Conservation (phyloP, 306 rosid species). For the Begonia fuchsioides region DNA sequence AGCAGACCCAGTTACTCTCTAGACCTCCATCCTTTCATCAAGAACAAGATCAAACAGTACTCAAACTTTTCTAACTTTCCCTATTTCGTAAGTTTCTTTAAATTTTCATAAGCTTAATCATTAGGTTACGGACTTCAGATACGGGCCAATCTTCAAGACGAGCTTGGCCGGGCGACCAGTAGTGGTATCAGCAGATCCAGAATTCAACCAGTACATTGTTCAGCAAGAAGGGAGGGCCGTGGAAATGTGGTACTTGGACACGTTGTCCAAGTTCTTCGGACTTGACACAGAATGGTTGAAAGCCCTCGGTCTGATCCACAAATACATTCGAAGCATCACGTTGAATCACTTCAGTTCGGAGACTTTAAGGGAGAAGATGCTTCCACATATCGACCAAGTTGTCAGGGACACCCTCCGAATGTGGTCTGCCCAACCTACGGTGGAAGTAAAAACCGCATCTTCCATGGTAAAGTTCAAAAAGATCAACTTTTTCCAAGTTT, state of each 20-base stretch:
- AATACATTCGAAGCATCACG: constrained; percentile 7
- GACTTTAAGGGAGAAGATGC: constrained; percentile 2
- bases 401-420: background rate
- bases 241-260: constrained; percentile 12
- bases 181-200: constrained; percentile 8
- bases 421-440: constrained; percentile 5
- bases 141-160: constrained; percentile 3
- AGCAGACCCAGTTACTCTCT: constrained; percentile 4
- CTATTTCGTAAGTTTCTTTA: background rate
- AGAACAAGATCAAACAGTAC: constrained; percentile 1
- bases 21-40: constrained; percentile 4
- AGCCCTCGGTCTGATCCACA: constrained; percentile 10
- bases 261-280: constrained; percentile 8
- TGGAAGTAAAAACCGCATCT: constrained; percentile 6
- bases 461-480: background rate
- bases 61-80: background rate
- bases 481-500: no score
- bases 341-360: constrained; percentile 5
- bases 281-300: constrained; percentile 8
- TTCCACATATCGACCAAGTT: constrained; percentile 9
- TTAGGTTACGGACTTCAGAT: background rate
- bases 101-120: background rate
- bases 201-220: constrained; percentile 10
- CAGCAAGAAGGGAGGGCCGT: constrained; percentile 11
- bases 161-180: constrained; percentile 8